Base-by-base conservation (phyloP, 495 filamentous ascomycete genomes). In the Extremus antarcticus region DNA sequence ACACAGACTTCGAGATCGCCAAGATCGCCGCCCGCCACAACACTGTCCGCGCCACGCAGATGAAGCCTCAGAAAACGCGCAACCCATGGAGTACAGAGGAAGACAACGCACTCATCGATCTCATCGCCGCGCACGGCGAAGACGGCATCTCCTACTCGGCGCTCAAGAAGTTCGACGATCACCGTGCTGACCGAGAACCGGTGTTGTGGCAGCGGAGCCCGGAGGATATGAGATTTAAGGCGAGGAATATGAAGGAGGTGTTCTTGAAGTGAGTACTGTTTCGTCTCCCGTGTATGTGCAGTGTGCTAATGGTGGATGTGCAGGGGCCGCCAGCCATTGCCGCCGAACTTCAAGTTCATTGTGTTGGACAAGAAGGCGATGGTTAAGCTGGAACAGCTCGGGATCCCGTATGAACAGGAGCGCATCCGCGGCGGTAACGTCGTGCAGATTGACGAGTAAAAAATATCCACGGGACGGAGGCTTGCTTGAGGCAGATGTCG, bases 121-220 rank as follows among this genome's bases (percentile, higher is more conserved):
- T 71, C 7, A 77, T 84, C 22, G 70, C 68, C 24, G 57, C 58
- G 17, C 66, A 73, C 53, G 73, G 74, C 16, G 62, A 58, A 15
- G 68, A 73, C 53, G 74, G 74, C 11, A 75, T 72, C 60, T 76
- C 73, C 41, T 87, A 80, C 75, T 66, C 72, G 20, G 25, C 54
- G 0, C 78, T 86, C 35, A 72, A 78, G 54, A 13, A 32, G 10
- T 1, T 1, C 1, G 51, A 52, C 16, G 38, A 17, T 7, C 20
- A 54, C 29, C 7, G 50, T 4, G 3, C 15, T 16, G 49, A 39
- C 29, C 52, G n/a, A 23, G 39, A 11, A 39, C 58, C 7, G 29
- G 13, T 35, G 29, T 4, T 35, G 13, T 16, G 9, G 21, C 1
- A 17, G 11, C 40, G 59, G 23, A 25, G 16, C 16, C 50, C 59